These are phyloP conservation scores for Vitis labrusca DNA, from an alignment of 164 flowering plant genomes.

Conservation along the genomic window DNA sequence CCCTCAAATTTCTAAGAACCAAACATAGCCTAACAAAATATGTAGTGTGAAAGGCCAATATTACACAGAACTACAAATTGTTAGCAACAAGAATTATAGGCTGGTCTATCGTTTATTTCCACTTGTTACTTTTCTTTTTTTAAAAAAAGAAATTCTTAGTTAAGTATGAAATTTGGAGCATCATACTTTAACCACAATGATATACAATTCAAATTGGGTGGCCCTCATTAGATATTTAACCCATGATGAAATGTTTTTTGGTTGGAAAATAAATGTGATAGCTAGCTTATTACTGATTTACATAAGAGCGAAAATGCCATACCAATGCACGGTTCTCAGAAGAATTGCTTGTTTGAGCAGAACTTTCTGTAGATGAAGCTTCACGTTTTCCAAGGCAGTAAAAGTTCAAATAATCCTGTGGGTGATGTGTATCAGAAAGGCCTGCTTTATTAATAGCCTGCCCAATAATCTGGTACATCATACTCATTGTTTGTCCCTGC, in stretches of 20 bases:
- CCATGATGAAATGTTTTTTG: not conserved
- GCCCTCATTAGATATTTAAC: not conserved
- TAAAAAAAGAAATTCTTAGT: too few species aligned
- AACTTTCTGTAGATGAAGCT: slow-evolving; percentile 20
- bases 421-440: slow-evolving; percentile 39
- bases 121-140: too few species aligned
- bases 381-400: slow-evolving; percentile 72
- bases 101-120: too few species aligned
- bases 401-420: slow-evolving; percentile 67
- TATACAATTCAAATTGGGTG: too few species aligned
- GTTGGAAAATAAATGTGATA: not conserved
- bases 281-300: not conserved
- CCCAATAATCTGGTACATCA: slow-evolving; percentile 65
- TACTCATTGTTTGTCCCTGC: slow-evolving; percentile 70
- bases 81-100: too few species aligned
- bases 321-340: slow-evolving; percentile 42
- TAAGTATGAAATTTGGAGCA: too few species aligned
- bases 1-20: too few species aligned
- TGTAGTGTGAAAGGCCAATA: too few species aligned
- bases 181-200: too few species aligned
- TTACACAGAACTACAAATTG: too few species aligned
- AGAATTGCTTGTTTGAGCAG: slow-evolving; percentile 20
- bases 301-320: slow-evolving; percentile 9
- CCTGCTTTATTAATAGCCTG: slow-evolving; percentile 49
- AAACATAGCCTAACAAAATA: too few species aligned